These are phyloP conservation scores for Claviceps africana DNA, from an alignment of 2,329 filamentous ascomycete genomes.

Conservation along the genomic window DNA sequence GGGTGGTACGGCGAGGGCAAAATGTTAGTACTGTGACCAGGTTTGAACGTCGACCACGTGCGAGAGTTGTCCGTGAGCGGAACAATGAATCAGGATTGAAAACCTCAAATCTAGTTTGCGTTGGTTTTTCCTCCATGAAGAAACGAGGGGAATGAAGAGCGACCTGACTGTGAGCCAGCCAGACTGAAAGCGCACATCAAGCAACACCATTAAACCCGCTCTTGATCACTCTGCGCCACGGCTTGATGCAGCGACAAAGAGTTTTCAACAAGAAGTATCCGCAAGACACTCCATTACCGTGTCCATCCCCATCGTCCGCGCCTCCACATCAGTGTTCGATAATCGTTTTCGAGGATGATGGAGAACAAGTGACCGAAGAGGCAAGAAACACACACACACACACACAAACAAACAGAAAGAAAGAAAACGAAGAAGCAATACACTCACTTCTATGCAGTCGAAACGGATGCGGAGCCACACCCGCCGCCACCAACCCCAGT, in stretches of 20 bases:
- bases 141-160: neutral
- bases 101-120: neutral
- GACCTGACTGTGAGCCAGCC: neutral
- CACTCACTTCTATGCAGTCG: conserved; percentile 24
- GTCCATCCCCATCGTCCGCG: neutral
- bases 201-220: neutral
- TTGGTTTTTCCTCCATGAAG: neutral
- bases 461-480: conserved; percentile 22
- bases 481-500: conserved; percentile 9
- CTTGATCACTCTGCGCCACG: neutral
- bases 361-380: no score
- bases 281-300: neutral
- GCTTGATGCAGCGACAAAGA: neutral
- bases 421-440: neutral
- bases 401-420: neutral
- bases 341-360: no score
- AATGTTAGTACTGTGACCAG: neutral
- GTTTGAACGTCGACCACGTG: neutral
- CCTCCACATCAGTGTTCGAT: neutral
- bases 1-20: conserved; percentile 7
- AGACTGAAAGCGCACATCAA: neutral
- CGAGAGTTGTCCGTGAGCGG: neutral
- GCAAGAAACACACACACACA: no score
- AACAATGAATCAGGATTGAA: neutral
- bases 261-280: neutral